phyloP scores from a whole-genome alignment of 306 rosid genomes.

The Quercus engelmannii region DNA sequence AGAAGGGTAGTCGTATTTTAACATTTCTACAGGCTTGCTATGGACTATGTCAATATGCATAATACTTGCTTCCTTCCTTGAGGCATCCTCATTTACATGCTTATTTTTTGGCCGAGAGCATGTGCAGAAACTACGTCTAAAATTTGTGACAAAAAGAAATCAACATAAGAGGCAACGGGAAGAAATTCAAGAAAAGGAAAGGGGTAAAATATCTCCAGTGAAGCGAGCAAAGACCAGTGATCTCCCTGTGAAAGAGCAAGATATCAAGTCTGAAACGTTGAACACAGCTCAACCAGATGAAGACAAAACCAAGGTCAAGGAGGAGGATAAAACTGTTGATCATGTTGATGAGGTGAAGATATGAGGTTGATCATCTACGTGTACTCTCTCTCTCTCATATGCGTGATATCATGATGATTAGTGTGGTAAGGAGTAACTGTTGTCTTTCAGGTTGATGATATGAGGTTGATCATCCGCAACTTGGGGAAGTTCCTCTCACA shows the following conservation, averaged over 20 bases:
- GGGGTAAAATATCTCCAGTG: slow-evolving; percentile 24
- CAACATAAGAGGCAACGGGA: slow-evolving; percentile 83
- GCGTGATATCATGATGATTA: not conserved
- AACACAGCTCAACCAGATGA: slow-evolving; percentile 34
- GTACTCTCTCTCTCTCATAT: not conserved
- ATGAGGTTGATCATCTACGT: slow-evolving; percentile 55
- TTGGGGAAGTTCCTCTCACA: slow-evolving; percentile 90
- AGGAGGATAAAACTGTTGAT: slow-evolving; percentile 30
- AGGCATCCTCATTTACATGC: not conserved
- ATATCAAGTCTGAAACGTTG: slow-evolving; percentile 34
- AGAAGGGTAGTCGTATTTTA: slow-evolving; percentile 80
- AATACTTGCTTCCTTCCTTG: slow-evolving; percentile 13
- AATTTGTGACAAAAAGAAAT: slow-evolving; percentile 63
- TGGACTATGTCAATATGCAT: not conserved
- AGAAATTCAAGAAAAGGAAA: slow-evolving; percentile 47
- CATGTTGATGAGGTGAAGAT: slow-evolving; percentile 49
- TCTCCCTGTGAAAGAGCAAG: slow-evolving; percentile 43
- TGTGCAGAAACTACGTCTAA: slow-evolving; percentile 63
- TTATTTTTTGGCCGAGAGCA: not conserved
- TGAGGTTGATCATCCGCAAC: slow-evolving; percentile 76
- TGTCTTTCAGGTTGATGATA: slow-evolving; percentile 79
- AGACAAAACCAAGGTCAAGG: slow-evolving; percentile 36
- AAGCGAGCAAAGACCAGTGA: slow-evolving; percentile 64
- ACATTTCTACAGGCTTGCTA: slow-evolving; percentile 81
- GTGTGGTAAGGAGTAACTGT: slow-evolving; percentile 10